Evolutionary conservation across 2,329 filamentous ascomycete genomes (phyloP).

Genomic region (Tolypocladium endophyticum): DNA sequence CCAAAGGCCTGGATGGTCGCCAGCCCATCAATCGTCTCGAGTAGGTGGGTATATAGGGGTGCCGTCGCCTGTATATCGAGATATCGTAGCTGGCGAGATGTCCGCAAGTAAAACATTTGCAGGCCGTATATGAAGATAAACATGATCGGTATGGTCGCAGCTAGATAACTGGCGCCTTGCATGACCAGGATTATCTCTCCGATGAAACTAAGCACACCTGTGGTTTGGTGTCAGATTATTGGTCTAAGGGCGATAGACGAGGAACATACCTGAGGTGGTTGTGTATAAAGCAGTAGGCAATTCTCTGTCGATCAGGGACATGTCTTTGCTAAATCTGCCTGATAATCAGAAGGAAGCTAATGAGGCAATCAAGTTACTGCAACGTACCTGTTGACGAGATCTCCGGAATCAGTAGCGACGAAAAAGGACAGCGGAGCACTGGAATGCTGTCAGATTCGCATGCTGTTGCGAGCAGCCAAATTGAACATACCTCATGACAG

Average conservation of each 20-base stretch:
- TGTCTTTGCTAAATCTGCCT: constrained; percentile 4
- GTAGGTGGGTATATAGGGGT: constrained; percentile 23
- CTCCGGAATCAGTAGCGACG: background rate
- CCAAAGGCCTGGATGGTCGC: constrained; percentile 37
- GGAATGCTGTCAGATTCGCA: background rate
- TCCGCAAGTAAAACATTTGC: constrained; percentile 18
- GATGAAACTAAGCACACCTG: background rate
- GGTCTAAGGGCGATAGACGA: background rate
- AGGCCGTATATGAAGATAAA: constrained; percentile 11
- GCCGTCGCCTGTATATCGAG: constrained; percentile 25
- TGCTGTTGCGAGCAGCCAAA: background rate
- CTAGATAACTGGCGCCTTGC: constrained; percentile 26
- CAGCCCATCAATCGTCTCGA: constrained; percentile 35
- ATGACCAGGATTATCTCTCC: background rate
- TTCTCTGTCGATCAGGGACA: background rate
- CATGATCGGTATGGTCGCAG: constrained; percentile 28
- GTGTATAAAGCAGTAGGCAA: background rate
- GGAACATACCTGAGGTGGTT: background rate
- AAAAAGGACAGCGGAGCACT: constrained; percentile 3
- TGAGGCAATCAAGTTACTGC: background rate
- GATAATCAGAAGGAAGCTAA: background rate
- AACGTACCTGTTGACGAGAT: constrained; percentile 1
- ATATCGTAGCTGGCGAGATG: constrained; percentile 25
- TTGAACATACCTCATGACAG: background rate
- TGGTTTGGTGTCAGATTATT: background rate